phyloP scores from a whole-genome alignment of 257 asterid genomes.

The Solanum sitiens region DNA sequence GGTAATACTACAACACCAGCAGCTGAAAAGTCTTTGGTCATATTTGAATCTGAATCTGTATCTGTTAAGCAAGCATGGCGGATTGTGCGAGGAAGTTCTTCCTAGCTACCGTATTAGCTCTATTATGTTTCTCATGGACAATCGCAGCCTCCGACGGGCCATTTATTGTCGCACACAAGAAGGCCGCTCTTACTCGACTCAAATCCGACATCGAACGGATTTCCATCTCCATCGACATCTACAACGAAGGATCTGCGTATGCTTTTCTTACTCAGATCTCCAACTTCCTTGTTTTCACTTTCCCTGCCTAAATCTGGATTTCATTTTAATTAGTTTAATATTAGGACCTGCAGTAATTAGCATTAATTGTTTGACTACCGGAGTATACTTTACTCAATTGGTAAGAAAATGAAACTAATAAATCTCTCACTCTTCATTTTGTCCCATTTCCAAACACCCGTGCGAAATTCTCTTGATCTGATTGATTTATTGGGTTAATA shows the following conservation, averaged over 20 bases:
- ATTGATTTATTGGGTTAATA: background rate
- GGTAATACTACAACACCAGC: no score
- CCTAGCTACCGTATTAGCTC: slow-evolving; percentile 18
- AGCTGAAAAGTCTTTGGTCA: background rate
- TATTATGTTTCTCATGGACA: slow-evolving; percentile 14
- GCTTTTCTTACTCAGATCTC: slow-evolving; percentile 20
- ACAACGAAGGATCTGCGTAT: slow-evolving; percentile 87
- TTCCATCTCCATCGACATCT: slow-evolving; percentile 60
- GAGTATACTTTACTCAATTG: background rate
- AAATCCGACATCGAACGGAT: slow-evolving; percentile 69
- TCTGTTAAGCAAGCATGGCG: slow-evolving; percentile 13
- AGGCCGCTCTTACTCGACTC: slow-evolving; percentile 63
- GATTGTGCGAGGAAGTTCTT: slow-evolving; percentile 4
- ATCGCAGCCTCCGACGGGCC: slow-evolving; percentile 58
- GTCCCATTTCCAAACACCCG: background rate
- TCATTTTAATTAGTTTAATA: background rate
- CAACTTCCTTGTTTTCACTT: background rate
- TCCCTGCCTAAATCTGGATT: background rate
- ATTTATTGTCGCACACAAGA: slow-evolving; percentile 78
- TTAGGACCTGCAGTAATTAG: no score
- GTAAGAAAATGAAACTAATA: background rate
- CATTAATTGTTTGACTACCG: background rate
- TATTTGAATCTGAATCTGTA: slow-evolving; percentile 1
- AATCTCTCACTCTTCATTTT: background rate
- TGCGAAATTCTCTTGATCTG: background rate